Base-by-base conservation (phyloP, 116 monocot genomes). In the Dioscorea cayenensis region DNA sequence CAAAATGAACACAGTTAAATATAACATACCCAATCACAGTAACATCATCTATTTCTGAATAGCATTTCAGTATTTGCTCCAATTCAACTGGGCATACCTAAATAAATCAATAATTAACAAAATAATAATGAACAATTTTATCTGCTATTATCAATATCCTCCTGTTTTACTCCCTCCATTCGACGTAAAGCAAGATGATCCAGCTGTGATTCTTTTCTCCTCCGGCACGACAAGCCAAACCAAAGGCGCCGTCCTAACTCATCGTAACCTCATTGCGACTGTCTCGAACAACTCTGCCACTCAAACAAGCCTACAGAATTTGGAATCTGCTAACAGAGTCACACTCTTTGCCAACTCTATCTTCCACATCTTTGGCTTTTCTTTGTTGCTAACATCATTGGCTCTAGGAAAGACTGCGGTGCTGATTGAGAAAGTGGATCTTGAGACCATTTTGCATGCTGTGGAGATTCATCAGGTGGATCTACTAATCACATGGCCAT, bases 31-130 rank as follows among this genome's bases (percentile, higher is more conserved):
- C 91, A 63, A 95, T 79, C 8, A 95, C 91, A 14, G 91, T 91
- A 50, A 83, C 89, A 76, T 91, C 91, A 55, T 73, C 64, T 66
- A 95, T 91, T 71, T 83, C 83, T 10, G 86, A 80, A 67, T 83
- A 77, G 21, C 91, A 89, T 51, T 81, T 77, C 28, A 95, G 95
- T 52, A 95, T 79, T 13, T 74, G 86, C 86, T 95, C 95, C 59
- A 95, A 49, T 80, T 95, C 91, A 62, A 79, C 86, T 22, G 95
- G 95, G 49, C 89, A 83, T 10, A 95, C 95, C 95, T 95, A 77
- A 27, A 17, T 28, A 4, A 49, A 35, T 25, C 25, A 1, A 25
- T 1, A 25, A 25, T 25, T 25, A 25, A 25, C 25, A 25, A 25
- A 25, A 25, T 25, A 25, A 25, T 25, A 25, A 25, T 25, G 25